Base-by-base conservation (phyloP, 495 filamentous ascomycete species). In the Xylona heveae region DNA sequence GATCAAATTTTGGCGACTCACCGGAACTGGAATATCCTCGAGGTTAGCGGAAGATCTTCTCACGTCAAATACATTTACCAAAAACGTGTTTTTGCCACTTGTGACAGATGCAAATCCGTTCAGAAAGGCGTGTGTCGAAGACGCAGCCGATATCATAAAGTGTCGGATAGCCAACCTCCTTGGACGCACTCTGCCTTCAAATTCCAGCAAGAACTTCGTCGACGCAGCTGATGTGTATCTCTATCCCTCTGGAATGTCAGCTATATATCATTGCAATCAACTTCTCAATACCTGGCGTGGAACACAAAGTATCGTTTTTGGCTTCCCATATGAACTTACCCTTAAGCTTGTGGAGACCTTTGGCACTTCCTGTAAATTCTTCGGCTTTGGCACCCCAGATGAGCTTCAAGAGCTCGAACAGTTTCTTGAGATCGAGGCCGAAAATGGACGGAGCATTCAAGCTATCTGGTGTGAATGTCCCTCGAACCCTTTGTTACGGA, bases 391-490 rank as follows among this genome's bases (percentile, higher is more conserved):
- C 17, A 40, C 46, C 0, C 36, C 37, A 3, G 39, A 45, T 4
- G 37, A 59, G 2, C 30, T 59, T 14, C 54, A 58, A 13, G 32
- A 48, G 17, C 29, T 64, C 30, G 59, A 59, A 34, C 24, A 6
- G 9, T 24, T 33, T n/a, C 25, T 48, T 4, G 38, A 22, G 4
- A n/a, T n/a, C n/a, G n/a, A n/a, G n/a, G n/a, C n/a, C n/a, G n/a
- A n/a, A n/a, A 34, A 19, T 1, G 48, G 58, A 20, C 37, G 39
- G 17, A 24, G 20, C 10, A 44, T 43, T 8, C 39, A 37, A 14
- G 54, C 52, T 7, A 27, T 61, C 14, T 59, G 55, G 38, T 42
- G 46, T 19, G 58, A 66, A 42, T 54, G 61, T 32, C 58, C 62
- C 5, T 49, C 45, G 15, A 65, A 64, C 34, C 62, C 61, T 5